Base-by-base conservation (phyloP, 345 rosid genomes). In the Brassica carinata region DNA sequence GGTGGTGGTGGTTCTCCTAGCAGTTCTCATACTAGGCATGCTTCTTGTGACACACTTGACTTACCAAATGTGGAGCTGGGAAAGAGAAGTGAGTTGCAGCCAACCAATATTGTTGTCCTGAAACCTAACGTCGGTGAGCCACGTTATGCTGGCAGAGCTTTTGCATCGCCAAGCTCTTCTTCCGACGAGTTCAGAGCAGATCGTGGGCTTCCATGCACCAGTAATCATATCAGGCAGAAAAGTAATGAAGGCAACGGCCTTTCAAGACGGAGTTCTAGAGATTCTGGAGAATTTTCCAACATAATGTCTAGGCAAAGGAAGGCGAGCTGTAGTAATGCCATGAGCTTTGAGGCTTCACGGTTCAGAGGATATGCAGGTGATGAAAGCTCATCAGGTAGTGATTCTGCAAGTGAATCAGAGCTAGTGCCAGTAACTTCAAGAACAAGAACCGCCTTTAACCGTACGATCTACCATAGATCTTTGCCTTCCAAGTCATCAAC, bases 21-120 rank as follows among this genome's bases (percentile, higher is more conserved):
- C 65, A 86, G 77, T 31, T 82, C 85, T 74, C 73, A 59, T 59
- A 17, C 81, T 27, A 85, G 85, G 72, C 77, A 71, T 75, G 72
- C 29, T 69, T 77, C 87, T 81, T 83, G 75, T 72, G 77, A 73
- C 57, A 29, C 74, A 30, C 55, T 65, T 27, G 83, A 83, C 76
- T 76, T 87, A 30, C 40, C 85, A 67, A 87, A 84, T 61, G 36
- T 79, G 82, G 88, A 74, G 53, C 75, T 76, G 67, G 86, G 87
- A 55, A 87, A 79, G 77, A 89, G 73, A 80, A 81, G 69, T 57
- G 87, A 74, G 67, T 38, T 84, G 6, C 75, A 82, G 78, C 92
- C 92, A 31, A 92, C 98, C 57, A 89, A 87, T 83, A 96, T 96
- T 83, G 96, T 94, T 80, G 94, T 96, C 76, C 85, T 96, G 71